phyloP scores from a whole-genome alignment of 805 yeast genomes.

The Candida peoriensis region DNA sequence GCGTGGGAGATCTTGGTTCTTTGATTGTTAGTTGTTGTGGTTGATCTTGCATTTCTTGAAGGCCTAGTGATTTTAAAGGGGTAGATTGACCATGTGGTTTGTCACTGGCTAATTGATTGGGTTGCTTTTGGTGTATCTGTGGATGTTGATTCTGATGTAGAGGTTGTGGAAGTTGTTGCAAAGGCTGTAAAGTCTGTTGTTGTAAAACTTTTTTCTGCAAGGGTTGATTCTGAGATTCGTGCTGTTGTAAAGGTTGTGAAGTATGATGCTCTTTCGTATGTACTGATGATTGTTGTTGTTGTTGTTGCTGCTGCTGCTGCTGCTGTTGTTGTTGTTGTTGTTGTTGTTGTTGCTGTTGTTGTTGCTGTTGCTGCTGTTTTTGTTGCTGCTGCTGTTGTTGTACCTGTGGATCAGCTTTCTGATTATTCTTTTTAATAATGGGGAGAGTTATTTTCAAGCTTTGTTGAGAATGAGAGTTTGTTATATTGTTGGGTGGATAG shows the following conservation, averaged over 20 bases:
- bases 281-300: no score
- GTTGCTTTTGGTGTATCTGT: no score
- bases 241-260: not conserved
- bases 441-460: no score
- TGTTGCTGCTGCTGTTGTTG: conserved; percentile 1
- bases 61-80: not conserved
- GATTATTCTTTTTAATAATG: no score
- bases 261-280: no score
- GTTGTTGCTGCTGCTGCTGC: no score
- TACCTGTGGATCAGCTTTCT: not conserved
- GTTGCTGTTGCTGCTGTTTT: conserved; percentile 3
- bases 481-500: conserved; percentile 1
- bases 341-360: conserved; percentile 4
- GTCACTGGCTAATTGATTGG: no score
- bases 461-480: not conserved
- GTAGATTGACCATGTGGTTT: not conserved
- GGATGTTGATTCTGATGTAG: not conserved
- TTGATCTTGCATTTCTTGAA: not conserved
- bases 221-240: no score
- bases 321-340: conserved; percentile 3
- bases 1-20: conserved; percentile 26
- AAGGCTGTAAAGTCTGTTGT: not conserved
- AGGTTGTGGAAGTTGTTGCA: not conserved
- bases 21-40: conserved; percentile 26
- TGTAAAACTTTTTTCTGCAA: not conserved